phyloP scores from a whole-genome alignment of 2,329 filamentous ascomycete species.

The Cladosporium austrohemisphaericum region DNA sequence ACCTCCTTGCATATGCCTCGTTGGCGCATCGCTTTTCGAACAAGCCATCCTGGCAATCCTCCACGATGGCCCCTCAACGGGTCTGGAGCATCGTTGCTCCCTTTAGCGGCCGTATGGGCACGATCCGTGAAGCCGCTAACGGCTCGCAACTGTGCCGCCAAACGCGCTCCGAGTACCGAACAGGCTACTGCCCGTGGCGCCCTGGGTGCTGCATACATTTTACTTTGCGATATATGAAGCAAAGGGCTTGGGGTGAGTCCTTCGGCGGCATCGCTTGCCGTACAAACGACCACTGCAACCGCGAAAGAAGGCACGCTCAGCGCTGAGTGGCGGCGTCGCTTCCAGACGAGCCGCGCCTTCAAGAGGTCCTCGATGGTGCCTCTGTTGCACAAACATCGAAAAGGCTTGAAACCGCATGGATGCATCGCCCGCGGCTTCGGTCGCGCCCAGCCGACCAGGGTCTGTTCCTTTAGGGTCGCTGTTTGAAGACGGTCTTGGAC shows the following conservation, averaged over 20 bases:
- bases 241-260: not conserved
- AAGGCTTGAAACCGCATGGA: slow-evolving; percentile 3
- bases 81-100: not conserved
- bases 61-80: slow-evolving; percentile 4
- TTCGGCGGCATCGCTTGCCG: not conserved
- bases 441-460: not conserved
- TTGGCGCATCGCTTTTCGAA: not conserved
- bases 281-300: not conserved
- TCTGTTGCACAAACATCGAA: not conserved
- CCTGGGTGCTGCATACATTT: not conserved
- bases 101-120: not conserved
- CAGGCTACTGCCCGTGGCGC: not conserved
- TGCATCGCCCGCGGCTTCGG: not conserved
- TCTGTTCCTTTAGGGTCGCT: not conserved
- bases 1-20: slow-evolving; percentile 15
- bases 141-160: not conserved
- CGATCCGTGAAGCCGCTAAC: slow-evolving; percentile 13
- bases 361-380: not conserved
- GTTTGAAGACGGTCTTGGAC: not conserved
- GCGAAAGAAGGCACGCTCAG: not conserved
- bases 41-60: slow-evolving; percentile 2
- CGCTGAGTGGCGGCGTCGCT: not conserved
- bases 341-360: not conserved
- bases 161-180: slow-evolving; percentile 3
- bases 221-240: not conserved